A percentile compares a stretch with the other conserved stretches of the same genome.
These are phyloP conservation scores for Cylindrotheca fusiformis DNA, from an alignment of 108 stramenopile species.

Conservation along the genomic window DNA sequence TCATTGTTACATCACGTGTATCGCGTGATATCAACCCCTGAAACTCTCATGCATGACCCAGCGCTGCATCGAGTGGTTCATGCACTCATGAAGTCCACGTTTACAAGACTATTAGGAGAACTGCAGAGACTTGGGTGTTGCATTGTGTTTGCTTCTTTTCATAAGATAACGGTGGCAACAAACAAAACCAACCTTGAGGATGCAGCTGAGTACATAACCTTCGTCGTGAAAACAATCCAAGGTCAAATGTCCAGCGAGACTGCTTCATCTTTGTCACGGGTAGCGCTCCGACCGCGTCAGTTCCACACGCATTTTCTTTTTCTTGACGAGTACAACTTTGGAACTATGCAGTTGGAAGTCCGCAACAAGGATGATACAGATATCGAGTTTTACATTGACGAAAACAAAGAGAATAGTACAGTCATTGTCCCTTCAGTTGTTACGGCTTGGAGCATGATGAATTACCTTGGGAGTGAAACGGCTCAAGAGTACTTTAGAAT, in stretches of 20 bases:
- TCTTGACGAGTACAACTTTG: conserved; percentile 94
- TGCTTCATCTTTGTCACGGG: conserved; percentile 30
- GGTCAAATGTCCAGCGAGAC: conserved; percentile 26
- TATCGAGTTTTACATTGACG: conserved; percentile 23
- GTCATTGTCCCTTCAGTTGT: conserved; percentile 79
- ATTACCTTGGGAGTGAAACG: conserved; percentile 75
- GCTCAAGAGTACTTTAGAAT: conserved; percentile 84
- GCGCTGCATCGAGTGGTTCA: conserved; percentile 90
- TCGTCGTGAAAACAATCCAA: conserved; percentile 86
- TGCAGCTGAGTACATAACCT: conserved; percentile 90
- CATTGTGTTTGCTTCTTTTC: conserved; percentile 91
- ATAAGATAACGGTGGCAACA: conserved; percentile 91
- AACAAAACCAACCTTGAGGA: conserved; percentile 79
- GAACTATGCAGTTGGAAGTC: conserved; percentile 81
- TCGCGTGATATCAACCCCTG: conserved; percentile 85
- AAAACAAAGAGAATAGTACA: conserved; percentile 16
- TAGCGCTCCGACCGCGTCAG: conserved; percentile 68
- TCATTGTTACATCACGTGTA: conserved; percentile 88
- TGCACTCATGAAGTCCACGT: conserved; percentile 87
- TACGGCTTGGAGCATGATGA: conserved; percentile 85
- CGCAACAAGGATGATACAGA: conserved; percentile 55
- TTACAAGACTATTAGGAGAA: conserved; percentile 85
- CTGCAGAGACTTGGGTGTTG: conserved; percentile 92
- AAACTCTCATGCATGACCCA: conserved; percentile 90
- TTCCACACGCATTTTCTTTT: conserved; percentile 86